These are phyloP conservation scores for Brassica carinata DNA, from an alignment of 345 rosid genomes.

Conservation along the genomic window DNA sequence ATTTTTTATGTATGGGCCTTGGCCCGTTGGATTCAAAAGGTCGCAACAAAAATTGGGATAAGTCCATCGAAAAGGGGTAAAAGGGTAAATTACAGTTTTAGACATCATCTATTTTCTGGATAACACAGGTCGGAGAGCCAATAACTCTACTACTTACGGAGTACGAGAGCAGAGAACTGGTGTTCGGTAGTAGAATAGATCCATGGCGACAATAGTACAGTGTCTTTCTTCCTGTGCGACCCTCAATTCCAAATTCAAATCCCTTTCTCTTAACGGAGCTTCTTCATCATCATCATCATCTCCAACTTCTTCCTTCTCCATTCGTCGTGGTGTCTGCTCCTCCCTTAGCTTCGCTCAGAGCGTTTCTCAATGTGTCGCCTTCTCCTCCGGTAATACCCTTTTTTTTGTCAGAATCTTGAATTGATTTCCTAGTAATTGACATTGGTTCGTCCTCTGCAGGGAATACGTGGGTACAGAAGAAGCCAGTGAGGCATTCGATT, in stretches of 20 bases:
- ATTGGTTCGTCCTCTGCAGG: slow-evolving; percentile 44
- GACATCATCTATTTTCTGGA: slow-evolving; percentile 31
- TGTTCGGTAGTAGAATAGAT: not conserved
- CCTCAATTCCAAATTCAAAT: slow-evolving; percentile 58
- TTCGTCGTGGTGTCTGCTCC: slow-evolving; percentile 41
- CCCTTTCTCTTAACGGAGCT: slow-evolving; percentile 53
- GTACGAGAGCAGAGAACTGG: not conserved
- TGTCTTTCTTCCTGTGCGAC: slow-evolving; percentile 60
- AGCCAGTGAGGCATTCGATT: slow-evolving; percentile 47
- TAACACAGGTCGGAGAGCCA: slow-evolving; percentile 33
- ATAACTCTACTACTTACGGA: not conserved
- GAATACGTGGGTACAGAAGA: slow-evolving; percentile 37
- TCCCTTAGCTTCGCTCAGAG: slow-evolving; percentile 64
- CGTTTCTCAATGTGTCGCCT: slow-evolving; percentile 52
- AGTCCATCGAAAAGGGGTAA: not conserved
- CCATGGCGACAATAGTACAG: slow-evolving; percentile 58
- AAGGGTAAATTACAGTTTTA: not conserved
- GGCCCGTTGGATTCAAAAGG: not conserved
- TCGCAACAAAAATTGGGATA: not conserved
- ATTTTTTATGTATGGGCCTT: not conserved
- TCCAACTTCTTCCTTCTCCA: slow-evolving; percentile 35
- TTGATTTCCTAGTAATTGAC: not conserved
- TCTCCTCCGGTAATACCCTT: slow-evolving; percentile 51
- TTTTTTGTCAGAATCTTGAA: not conserved
- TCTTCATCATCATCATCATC: not conserved